A percentile compares a stretch with the other conserved stretches of the same genome.
Conservation (phyloP, 495 filamentous ascomycete species). For the Bathelium albidoporum region DNA sequence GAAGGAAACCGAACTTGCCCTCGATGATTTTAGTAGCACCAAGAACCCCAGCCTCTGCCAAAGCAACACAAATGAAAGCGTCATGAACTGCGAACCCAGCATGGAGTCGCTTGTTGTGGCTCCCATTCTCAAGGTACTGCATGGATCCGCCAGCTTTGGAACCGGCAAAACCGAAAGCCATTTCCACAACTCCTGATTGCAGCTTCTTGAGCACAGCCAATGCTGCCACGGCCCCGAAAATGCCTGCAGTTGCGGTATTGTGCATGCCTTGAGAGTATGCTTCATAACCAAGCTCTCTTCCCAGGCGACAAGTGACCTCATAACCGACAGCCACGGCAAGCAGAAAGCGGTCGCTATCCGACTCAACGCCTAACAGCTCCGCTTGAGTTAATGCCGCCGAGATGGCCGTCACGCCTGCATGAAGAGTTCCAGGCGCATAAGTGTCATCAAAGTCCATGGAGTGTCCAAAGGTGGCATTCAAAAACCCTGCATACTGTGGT, state of each 20-base stretch:
- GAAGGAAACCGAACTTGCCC: slow-evolving; percentile 20
- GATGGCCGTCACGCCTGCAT: slow-evolving; percentile 20
- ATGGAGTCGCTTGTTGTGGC: slow-evolving; percentile 24
- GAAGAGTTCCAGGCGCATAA: slow-evolving; percentile 18
- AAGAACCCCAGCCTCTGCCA: slow-evolving; percentile 21
- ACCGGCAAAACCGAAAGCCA: slow-evolving; percentile 22
- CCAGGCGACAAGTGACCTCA: slow-evolving; percentile 21
- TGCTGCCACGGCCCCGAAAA: slow-evolving; percentile 22
- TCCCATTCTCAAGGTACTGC: slow-evolving; percentile 26
- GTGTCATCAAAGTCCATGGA: slow-evolving; percentile 23
- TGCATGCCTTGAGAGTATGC: slow-evolving; percentile 24
- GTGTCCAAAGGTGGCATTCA: slow-evolving; percentile 22
- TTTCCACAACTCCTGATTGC: slow-evolving; percentile 6
- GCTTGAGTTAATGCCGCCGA: slow-evolving; percentile 18
- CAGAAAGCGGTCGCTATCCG: slow-evolving; percentile 14
- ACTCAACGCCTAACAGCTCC: slow-evolving; percentile 6
- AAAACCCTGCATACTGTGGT: slow-evolving; percentile 20
- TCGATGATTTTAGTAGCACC: slow-evolving; percentile 19
- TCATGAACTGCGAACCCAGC: slow-evolving; percentile 25
- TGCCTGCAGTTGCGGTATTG: slow-evolving; percentile 20
- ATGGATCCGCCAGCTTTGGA: slow-evolving; percentile 23
- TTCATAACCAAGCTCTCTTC: slow-evolving; percentile 19
- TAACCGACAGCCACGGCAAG: slow-evolving; percentile 22
- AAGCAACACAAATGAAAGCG: slow-evolving; percentile 21
- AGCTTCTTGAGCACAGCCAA: slow-evolving; percentile 16